Evolutionary conservation across 371 early-diverging fungal species (phyloP), one percentile per base, ranked within the genome.

Genomic region (Mucor indicus): DNA sequence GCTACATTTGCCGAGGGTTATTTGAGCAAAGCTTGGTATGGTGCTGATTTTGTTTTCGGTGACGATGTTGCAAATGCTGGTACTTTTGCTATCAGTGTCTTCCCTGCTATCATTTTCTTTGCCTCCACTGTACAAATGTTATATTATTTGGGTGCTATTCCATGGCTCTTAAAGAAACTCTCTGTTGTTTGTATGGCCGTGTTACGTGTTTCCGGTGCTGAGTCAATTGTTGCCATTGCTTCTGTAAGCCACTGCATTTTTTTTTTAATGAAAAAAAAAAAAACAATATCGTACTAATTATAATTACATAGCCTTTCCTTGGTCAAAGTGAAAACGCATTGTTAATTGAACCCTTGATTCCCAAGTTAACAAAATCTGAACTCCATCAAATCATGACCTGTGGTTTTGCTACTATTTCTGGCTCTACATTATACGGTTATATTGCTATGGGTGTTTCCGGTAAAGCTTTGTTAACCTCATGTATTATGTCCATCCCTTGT

Each of bases 401-500:
- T 38, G 92, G 91, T 35, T 92, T 92, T 69, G 82, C 92, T 12
- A 92, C 92, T 47, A 82, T 89, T 49, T 79, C 89, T 16, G 93
- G 93, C n/a, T 90, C 92, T 21, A 83, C 84, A 15, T 69, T 92
- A 31, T 71, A 85, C 42, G 86, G 75, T 17, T 85, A 84, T 47
- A 65, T 85, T 53, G 62, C 75, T 12, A 62, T 86, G 56, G 84
- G 84, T 31, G 72, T 83, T 1, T 73, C 83, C 41, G 67, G 84
- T 21, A 69, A 80, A 27, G 72, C 80, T 35, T 57, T 88, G 19
- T 66, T 88, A 55, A 89, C 92, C 3, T 80, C 88, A 16, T 92
- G 92, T 65, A 75, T 92, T 73, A 92, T 92, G 92, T 93, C 92
- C 11, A 83, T 91, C 42, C 93, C 93, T 0, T 86, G 90, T 63